phyloP scores from a whole-genome alignment of 164 flowering plant genomes.

The Macadamia integrifolia region DNA sequence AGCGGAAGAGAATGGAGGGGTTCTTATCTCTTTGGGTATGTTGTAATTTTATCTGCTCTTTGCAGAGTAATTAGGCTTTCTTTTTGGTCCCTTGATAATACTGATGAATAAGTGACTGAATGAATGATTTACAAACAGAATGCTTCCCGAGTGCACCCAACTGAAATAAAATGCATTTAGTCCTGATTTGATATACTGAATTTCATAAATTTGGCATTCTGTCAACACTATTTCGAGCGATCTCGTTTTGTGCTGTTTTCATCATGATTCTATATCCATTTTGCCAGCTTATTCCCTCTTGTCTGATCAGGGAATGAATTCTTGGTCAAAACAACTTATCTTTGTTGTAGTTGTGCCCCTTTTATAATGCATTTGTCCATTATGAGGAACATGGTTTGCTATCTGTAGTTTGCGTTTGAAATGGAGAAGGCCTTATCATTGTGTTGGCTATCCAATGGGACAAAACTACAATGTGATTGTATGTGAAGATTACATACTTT shows the following conservation, averaged over 20 bases:
- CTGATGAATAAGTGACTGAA: constrained; percentile 5
- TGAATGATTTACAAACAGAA: background rate
- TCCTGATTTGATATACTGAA: background rate
- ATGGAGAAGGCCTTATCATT: too few relatives aligned
- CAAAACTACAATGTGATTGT: too few relatives aligned
- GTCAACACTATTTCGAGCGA: background rate
- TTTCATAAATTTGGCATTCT: background rate
- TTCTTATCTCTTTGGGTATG: constrained; percentile 3
- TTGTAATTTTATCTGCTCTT: constrained; percentile 2
- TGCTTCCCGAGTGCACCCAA: background rate
- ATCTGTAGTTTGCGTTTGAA: too few relatives aligned
- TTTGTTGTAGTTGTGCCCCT: background rate
- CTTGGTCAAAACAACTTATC: background rate
- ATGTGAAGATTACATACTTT: too few relatives aligned
- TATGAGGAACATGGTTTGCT: too few relatives aligned
- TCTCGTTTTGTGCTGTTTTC: background rate
- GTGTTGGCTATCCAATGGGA: too few relatives aligned
- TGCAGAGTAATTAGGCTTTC: background rate
- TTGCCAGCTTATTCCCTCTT: background rate
- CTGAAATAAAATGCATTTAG: background rate
- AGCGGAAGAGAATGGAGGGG: background rate
- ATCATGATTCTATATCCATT: background rate
- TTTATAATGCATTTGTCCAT: too few relatives aligned
- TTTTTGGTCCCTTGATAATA: background rate
- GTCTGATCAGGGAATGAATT: background rate